Evolutionary conservation across 2,329 filamentous ascomycete genomes (phyloP), one percentile per base, ranked within the genome.

Genomic region (Aspergillus ochraceus): DNA sequence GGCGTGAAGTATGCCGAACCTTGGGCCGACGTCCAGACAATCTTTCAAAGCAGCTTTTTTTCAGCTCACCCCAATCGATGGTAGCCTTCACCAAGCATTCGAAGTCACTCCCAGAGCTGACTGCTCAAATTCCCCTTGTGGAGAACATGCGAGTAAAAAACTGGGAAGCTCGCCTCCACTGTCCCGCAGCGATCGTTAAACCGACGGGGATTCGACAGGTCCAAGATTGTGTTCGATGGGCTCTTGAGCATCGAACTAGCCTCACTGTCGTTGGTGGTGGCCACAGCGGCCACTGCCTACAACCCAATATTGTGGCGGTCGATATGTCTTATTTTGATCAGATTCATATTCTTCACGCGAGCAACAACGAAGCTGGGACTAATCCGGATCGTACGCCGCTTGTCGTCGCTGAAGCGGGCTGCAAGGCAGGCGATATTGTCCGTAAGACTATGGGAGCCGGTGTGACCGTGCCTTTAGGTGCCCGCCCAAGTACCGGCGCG

Each of bases 401-500:
- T 45, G 71, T 86, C 24, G 71, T 88, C 26, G 85, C 73, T 12
- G 84, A 71, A 47, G 75, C 80, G n/a, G 86, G 86, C 53, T 87
- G 84, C 69, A 87, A 76, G 49, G 80, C 81, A 0, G 83, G 77
- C 0, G 81, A 86, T 52, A 24, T 24, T 24, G 24, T 24, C 24
- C 24, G 24, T 24, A 24, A 24, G 24, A 83, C 82, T 42, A 81
- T 82, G 76, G 71, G 59, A 1, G 75, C 63, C 0, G 83, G 81
- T 2, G 0, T 88, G 55, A 84, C 82, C 57, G 81, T 89, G 2
- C 86, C 86, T 0, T 69, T 89, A 3, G 87, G 2, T 24, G 69
- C 84, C 26, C 83, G 86, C 6, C 86, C 86, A 62, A 88, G 85
- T 63, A 85, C 89, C 26, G 86, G 87, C 2, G 81, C 84, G 0